These are phyloP conservation scores for Tricholomella constricta DNA, from an alignment of 768 basidiomycete species.

Conservation along the genomic window DNA sequence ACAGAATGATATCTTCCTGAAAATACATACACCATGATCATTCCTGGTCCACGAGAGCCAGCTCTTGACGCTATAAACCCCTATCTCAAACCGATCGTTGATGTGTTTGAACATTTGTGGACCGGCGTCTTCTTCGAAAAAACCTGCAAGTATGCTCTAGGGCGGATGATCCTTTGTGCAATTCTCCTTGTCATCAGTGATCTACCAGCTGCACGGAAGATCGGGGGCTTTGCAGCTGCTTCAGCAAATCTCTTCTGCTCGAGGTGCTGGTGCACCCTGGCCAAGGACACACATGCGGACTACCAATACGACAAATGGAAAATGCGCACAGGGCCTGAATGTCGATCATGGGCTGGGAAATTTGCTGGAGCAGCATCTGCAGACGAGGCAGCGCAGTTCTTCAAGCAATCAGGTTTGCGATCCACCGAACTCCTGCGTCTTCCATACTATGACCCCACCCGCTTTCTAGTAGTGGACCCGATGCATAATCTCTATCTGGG, in stretches of 20 bases:
- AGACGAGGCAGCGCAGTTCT: conserved; percentile 13
- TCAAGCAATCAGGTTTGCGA: conserved; percentile 24
- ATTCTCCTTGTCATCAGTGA: conserved; percentile 27
- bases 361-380: conserved; percentile 15
- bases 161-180: conserved; percentile 10
- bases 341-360: conserved; percentile 6
- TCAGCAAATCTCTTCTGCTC: conserved; percentile 7
- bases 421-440: conserved; percentile 32
- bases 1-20: conserved; percentile 29
- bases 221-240: conserved; percentile 21
- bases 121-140: conserved; percentile 9
- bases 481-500: conserved; percentile 33
- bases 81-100: conserved; percentile 28
- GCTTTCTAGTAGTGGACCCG: conserved; percentile 25
- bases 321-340: conserved; percentile 4
- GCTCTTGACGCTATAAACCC: conserved; percentile 23
- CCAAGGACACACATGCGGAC: neutral
- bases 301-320: conserved; percentile 20
- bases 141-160: conserved; percentile 1
- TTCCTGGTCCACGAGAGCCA: conserved; percentile 41
- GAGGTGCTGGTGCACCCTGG: conserved; percentile 6
- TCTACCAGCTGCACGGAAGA: conserved; percentile 27
- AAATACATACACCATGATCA: conserved; percentile 33
- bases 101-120: conserved; percentile 22
- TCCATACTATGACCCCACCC: conserved; percentile 31